Evolutionary conservation across 305 asterid species (phyloP), one percentile per base, ranked within the genome.

Genomic region (Withania somnifera): DNA sequence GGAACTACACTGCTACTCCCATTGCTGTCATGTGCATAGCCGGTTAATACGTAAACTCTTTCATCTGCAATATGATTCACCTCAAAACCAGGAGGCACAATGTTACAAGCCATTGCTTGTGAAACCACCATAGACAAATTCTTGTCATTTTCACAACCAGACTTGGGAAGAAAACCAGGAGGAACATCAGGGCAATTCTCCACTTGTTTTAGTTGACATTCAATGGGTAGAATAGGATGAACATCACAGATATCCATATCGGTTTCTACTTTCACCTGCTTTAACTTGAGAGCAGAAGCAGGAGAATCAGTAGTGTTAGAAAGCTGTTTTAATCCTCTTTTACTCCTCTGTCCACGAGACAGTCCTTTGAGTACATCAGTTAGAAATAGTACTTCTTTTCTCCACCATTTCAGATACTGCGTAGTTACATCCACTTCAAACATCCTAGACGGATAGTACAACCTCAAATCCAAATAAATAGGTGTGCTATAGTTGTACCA

Each of bases 381-480:
- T 3, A 73, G 87, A 64, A 81, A 80, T 20, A 58, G 26, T 51
- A 88, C 84, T 1, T 47, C 38, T 17, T 51, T 60, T 42, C 75
- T 85, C 91, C 91, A 85, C 89, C 90, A 88, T 24, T 78, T 53
- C 84, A 78, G 69, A 66, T 87, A 87, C 38, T 69, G n/a, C 1
- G 10, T 24, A 30, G 84, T 82, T 10, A 87, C 85, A 81, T 85
- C 87, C 0, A 82, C 17, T 45, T 85, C 88, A 28, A 11, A 84
- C 20, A 85, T 69, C 66, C 90, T 82, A 1, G 83, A 53, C 1
- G 86, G 89, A 66, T 84, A n/a, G 20, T 81, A 86, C 34, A 88
- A 63, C 11, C 53, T 75, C 8, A 67, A 79, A 54, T 77, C 87
- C 1, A 40, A 22, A 5, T 30, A 26, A 0, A 83, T 52, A 28